A percentile compares a stretch with the other conserved stretches of the same genome.
These are phyloP conservation scores for Magnolia changhungtana DNA, from an alignment of 164 flowering plant species.

Conservation along the genomic window DNA sequence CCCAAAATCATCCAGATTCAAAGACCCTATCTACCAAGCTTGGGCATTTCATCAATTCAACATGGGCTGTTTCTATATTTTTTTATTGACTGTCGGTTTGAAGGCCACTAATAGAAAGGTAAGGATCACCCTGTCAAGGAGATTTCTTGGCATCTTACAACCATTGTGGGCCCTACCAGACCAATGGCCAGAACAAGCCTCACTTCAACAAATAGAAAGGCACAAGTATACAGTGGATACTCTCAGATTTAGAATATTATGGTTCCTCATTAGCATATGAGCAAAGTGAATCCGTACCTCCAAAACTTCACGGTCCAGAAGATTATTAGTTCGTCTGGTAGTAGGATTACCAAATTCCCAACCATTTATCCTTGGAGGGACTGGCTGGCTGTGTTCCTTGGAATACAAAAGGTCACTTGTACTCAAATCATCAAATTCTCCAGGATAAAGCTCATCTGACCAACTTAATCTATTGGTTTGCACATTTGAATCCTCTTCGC, in stretches of 20 bases:
- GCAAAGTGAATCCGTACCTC: constrained; percentile 38
- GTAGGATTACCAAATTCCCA: constrained; percentile 15
- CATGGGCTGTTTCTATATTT: background rate
- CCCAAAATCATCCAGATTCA: too few relatives aligned
- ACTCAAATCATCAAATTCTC: constrained; percentile 61
- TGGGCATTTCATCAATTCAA: background rate
- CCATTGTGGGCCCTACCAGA: background rate
- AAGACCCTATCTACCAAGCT: background rate
- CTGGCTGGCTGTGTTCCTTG: constrained; percentile 33
- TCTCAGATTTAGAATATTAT: background rate
- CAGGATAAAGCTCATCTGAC: constrained; percentile 69
- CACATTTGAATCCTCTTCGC: constrained; percentile 23
- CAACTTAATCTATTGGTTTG: constrained; percentile 29
- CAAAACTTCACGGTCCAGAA: constrained; percentile 43
- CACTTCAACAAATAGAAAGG: background rate
- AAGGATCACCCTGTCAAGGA: background rate
- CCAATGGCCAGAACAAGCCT: background rate
- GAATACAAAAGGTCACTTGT: constrained; percentile 34
- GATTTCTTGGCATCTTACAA: background rate
- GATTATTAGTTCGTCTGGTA: constrained; percentile 12
- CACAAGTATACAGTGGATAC: background rate
- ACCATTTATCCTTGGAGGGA: constrained; percentile 37
- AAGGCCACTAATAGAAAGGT: background rate
- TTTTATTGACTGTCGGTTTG: background rate
- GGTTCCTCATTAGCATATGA: background rate